Conservation (phyloP, 2,329 filamentous ascomycete species). For the Arthroderma sp. region DNA sequence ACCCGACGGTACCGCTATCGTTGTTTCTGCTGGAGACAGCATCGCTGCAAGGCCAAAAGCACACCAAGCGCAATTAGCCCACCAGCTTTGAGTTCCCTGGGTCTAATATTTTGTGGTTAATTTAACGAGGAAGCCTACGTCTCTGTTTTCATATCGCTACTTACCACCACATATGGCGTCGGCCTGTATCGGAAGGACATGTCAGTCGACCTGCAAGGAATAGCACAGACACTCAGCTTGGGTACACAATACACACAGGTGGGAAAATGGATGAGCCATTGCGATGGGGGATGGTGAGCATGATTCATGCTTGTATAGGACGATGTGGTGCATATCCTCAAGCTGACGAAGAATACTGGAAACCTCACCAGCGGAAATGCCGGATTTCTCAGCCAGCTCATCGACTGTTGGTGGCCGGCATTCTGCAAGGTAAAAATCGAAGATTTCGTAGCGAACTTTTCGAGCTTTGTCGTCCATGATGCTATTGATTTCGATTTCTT, state of each 20-base stretch:
- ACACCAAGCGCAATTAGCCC: slow-evolving; percentile 2
- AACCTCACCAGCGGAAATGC: background rate
- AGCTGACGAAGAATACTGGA: background rate
- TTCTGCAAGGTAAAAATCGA: slow-evolving; percentile 1
- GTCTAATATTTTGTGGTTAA: background rate
- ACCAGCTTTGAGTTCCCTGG: background rate
- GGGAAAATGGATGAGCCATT: slow-evolving; percentile 5
- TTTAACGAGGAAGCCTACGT: background rate
- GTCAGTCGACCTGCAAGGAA: too few species aligned
- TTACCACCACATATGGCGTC: slow-evolving; percentile 2
- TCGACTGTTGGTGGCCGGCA: slow-evolving; percentile 2
- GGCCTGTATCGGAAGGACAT: background rate
- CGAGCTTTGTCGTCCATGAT: background rate
- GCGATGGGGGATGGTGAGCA: slow-evolving; percentile 1
- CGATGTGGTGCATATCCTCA: slow-evolving; percentile 1
- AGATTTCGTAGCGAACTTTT: background rate
- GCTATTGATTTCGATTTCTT: too few species aligned
- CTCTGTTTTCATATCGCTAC: background rate
- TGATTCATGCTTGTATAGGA: slow-evolving; percentile 1
- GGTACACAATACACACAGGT: slow-evolving; percentile 1
- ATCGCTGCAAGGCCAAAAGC: slow-evolving; percentile 2
- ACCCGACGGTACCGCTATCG: slow-evolving; percentile 1
- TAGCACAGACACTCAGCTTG: background rate
- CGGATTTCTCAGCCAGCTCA: background rate
- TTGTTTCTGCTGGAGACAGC: background rate